phyloP scores from a whole-genome alignment of 2,329 filamentous ascomycete species.

The Arthroderma sp. region DNA sequence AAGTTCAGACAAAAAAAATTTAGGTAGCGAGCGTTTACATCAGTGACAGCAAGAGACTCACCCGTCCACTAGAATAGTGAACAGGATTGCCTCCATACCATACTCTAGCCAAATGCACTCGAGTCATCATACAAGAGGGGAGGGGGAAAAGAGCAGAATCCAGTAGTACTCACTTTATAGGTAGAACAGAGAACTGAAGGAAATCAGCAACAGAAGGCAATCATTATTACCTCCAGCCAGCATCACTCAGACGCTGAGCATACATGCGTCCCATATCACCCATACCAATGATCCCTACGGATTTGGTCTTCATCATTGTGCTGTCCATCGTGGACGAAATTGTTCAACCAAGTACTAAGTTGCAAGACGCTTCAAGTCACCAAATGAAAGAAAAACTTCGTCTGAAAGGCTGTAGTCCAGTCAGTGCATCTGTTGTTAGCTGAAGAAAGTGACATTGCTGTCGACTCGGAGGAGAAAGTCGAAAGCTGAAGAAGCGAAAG shows the following conservation, averaged over 20 bases:
- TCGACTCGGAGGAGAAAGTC: no score
- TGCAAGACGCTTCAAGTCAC: not conserved
- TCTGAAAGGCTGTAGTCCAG: not conserved
- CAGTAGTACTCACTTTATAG: not conserved
- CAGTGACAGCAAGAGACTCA: slow-evolving; percentile 61
- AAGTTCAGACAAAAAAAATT: slow-evolving; percentile 65
- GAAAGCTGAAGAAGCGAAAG: no score
- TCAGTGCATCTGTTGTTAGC: no score
- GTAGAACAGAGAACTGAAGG: slow-evolving; percentile 6
- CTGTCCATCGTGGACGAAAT: slow-evolving; percentile 1
- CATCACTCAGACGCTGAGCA: slow-evolving; percentile 69
- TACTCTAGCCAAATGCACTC: slow-evolving; percentile 99
- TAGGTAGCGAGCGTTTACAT: slow-evolving; percentile 99
- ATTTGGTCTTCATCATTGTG: slow-evolving; percentile 43
- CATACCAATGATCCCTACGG: slow-evolving; percentile 94
- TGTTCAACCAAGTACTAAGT: not conserved
- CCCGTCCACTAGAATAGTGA: slow-evolving; percentile 62
- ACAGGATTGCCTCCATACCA: slow-evolving; percentile 49
- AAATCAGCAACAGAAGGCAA: slow-evolving; percentile 9
- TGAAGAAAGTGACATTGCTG: no score
- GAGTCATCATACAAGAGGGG: slow-evolving; percentile 72
- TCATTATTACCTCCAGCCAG: slow-evolving; percentile 88
- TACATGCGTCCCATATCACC: slow-evolving; percentile 99
- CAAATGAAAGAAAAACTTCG: not conserved
- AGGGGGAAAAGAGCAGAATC: slow-evolving; percentile 3